Evolutionary conservation across 192 early-diverging fungal species (phyloP), one percentile per base, ranked within the genome.

Genomic region (Funneliformis geosporum): DNA sequence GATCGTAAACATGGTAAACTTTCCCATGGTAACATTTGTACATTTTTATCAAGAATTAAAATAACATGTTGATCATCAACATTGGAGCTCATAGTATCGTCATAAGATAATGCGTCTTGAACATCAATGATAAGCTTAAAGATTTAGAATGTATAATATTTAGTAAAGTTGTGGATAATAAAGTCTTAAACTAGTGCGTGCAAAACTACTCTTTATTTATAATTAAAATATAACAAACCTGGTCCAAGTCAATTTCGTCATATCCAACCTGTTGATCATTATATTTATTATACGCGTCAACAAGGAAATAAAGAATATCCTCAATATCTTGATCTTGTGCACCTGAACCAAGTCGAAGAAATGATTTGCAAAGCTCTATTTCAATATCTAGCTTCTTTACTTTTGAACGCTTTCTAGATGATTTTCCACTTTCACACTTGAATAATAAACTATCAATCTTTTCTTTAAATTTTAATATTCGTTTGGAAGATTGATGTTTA

Each of bases 21-120:
- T 82, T 99, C 98, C 91, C 97, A 96, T 2, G 98, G 98, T 6
- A 98, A 83, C 74, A 87, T 85, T 75, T 98, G 94, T 0, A 91
- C 82, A 73, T 95, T 84, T 80, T 95, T 95, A 73, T 98, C 97
- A 33, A 95, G 85, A 10, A 97, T 90, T 39, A 99, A 76, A 50
- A 99, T 89, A 4, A 94, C 76, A 82, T 98, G 96, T 5, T 84
- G 79, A 8, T 81, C 80, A 27, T 85, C 71, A 60, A 9, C 1
- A n/a, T 60, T n/a, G 11, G 38, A 25, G 21, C 62, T 73, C 2
- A 50, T 81, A 72, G 77, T 69, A 23, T 61, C 40, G 66, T 80
- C 80, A 11, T 55, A 43, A 0, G 38, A 73, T 23, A 85, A 21
- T 0, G 82, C 82, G 1, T 85, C 67, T 64, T 59, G 65, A 47